Conservation (phyloP, 176 grass and related monocot species). For the Chloris gayana region DNA sequence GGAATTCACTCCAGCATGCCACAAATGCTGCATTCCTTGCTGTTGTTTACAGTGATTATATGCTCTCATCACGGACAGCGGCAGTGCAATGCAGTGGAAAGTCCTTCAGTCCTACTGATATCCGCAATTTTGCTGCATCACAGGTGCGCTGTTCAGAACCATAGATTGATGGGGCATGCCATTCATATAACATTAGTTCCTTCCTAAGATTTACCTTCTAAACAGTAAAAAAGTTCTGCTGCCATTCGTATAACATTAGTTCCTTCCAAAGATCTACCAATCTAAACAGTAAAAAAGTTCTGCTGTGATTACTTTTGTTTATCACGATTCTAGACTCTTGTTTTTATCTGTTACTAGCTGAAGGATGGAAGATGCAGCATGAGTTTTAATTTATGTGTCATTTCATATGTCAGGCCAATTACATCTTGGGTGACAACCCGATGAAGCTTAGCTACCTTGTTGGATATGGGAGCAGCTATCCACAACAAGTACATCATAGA, state of each 20-base stretch:
- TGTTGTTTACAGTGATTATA: conserved; percentile 95
- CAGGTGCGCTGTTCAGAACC: conserved; percentile 51
- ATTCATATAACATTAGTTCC: background rate
- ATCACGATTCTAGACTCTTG: background rate
- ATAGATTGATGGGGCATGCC: background rate
- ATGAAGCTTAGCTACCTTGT: conserved; percentile 99
- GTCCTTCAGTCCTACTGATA: conserved; percentile 75
- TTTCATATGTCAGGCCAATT: conserved; percentile 64
- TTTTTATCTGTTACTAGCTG: background rate
- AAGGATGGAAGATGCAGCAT: background rate
- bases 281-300: background rate
- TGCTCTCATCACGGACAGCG: conserved; percentile 76
- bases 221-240: conserved; percentile 2
- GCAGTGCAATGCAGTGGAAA: conserved; percentile 87
- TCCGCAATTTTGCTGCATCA: conserved; percentile 85
- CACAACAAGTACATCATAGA: conserved; percentile 88
- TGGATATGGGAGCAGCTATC: conserved; percentile 82
- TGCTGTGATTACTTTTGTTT: background rate
- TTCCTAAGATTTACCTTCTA: background rate
- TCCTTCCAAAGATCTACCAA: background rate
- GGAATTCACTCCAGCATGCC: conserved; percentile 93
- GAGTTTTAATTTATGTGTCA: conserved; percentile 27
- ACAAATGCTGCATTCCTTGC: conserved; percentile 85
- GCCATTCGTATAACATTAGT: background rate
- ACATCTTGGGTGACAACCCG: conserved; percentile 87